Percentiles rank a stretch among this genome's conserved stretches.
phyloP scores from a whole-genome alignment of 352 stramenopile species.

The Pythium graminicola region DNA sequence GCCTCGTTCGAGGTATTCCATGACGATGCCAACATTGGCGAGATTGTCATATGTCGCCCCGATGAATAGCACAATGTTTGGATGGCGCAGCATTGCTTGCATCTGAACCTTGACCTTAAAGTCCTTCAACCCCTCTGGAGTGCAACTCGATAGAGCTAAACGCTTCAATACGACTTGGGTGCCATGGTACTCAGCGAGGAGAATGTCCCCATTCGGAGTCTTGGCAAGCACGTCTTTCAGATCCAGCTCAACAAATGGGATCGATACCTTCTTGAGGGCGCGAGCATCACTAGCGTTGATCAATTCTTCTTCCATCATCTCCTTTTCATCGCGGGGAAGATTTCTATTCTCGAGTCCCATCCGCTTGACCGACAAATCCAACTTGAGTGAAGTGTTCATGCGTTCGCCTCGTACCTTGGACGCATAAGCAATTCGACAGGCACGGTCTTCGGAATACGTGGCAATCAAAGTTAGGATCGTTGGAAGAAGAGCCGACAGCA shows the following conservation, averaged over 20 bases:
- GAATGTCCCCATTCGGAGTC: constrained; percentile 51
- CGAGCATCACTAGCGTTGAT: constrained; percentile 40
- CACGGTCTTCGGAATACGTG: constrained; percentile 72
- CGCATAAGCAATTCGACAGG: constrained; percentile 57
- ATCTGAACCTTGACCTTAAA: constrained; percentile 80
- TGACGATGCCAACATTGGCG: constrained; percentile 65
- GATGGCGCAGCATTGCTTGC: constrained; percentile 68
- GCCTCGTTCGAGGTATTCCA: constrained; percentile 72
- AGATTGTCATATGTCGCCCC: constrained; percentile 80
- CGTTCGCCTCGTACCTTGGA: constrained; percentile 68
- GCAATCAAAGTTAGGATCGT: constrained; percentile 59
- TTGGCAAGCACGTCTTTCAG: constrained; percentile 72
- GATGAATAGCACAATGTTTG: constrained; percentile 85
- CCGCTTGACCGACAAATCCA: constrained; percentile 69
- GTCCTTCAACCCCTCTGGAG: constrained; percentile 48
- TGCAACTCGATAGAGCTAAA: constrained; percentile 49
- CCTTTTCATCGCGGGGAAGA: constrained; percentile 50
- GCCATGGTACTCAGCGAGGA: constrained; percentile 70
- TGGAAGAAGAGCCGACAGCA: constrained; percentile 58
- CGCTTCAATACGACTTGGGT: constrained; percentile 76
- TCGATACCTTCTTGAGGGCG: constrained; percentile 57
- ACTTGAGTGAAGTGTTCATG: constrained; percentile 76
- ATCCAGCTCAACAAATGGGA: constrained; percentile 67
- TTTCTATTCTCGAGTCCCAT: constrained; percentile 61
- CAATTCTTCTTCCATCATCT: constrained; percentile 47